phyloP scores from a whole-genome alignment of 2,329 filamentous ascomycete genomes.

The Arthrobotrys pseudoclavata region DNA sequence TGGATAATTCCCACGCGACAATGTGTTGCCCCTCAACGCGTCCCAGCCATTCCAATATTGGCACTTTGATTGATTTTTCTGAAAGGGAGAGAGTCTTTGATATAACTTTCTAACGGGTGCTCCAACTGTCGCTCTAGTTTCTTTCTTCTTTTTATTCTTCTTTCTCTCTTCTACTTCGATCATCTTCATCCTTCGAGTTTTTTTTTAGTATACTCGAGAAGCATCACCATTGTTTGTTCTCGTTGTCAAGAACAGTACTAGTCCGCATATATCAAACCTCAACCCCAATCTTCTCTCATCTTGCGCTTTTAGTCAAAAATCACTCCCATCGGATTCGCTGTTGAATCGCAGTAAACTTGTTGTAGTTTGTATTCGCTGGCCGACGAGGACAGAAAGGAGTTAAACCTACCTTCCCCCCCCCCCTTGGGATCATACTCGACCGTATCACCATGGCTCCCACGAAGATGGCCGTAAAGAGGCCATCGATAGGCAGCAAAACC shows the following conservation, averaged over 20 bases:
- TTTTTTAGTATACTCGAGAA: background rate
- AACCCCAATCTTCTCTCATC: background rate
- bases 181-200: constrained; percentile 12
- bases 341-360: background rate
- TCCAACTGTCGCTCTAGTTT: constrained; percentile 11
- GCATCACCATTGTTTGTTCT: background rate
- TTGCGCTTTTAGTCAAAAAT: no score
- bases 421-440: background rate
- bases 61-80: constrained; percentile 22
- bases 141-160: constrained; percentile 25
- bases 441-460: constrained; percentile 36
- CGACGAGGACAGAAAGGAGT: background rate
- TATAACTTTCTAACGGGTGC: constrained; percentile 14
- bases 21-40: constrained; percentile 46
- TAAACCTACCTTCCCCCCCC: no score
- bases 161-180: background rate
- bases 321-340: background rate
- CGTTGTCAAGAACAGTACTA: constrained; percentile 4
- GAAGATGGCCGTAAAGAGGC: constrained; percentile 34
- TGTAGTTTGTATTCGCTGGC: no score
- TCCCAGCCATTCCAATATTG: constrained; percentile 59
- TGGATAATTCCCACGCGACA: constrained; percentile 16
- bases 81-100: no score
- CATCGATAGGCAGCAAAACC: constrained; percentile 34
- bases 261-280: background rate